These are phyloP conservation scores for Rhizoclosmatium sp. DNA, from an alignment of 192 early-diverging fungal genomes.

Conservation along the genomic window DNA sequence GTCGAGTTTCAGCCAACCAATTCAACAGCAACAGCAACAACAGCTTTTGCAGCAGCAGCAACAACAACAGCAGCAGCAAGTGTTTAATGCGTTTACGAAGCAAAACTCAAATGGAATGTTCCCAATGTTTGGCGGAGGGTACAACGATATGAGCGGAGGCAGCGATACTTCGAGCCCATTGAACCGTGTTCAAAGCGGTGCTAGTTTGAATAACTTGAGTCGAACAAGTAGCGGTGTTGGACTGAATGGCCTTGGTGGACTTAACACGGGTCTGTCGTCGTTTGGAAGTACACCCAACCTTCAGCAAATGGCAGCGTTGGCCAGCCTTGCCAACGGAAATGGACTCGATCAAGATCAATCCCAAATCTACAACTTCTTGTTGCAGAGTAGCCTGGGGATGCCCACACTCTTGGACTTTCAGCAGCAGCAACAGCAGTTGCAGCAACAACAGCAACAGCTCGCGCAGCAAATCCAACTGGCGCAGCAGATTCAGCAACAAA, in stretches of 20 bases:
- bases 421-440: not conserved
- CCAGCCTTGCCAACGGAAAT: not conserved
- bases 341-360: constrained; percentile 21
- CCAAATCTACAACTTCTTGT: constrained; percentile 22
- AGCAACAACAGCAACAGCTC: not conserved
- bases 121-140: not conserved
- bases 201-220: not conserved
- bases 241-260: not conserved
- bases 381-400: constrained; percentile 3
- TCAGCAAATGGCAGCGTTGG: not conserved
- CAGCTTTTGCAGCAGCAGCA: constrained; percentile 14
- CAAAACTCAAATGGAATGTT: not conserved
- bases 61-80: constrained; percentile 1
- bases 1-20: not conserved
- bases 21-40: constrained; percentile 12
- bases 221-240: not conserved
- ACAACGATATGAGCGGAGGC: not conserved
- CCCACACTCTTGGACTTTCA: not conserved
- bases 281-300: not conserved
- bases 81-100: not conserved
- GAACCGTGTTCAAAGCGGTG: not conserved
- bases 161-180: not conserved
- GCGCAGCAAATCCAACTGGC: constrained; percentile 9
- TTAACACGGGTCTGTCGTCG: too few species aligned
- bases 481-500: not conserved